phyloP scores from a whole-genome alignment of 345 rosid genomes.

The Arabidopsis suecica region DNA sequence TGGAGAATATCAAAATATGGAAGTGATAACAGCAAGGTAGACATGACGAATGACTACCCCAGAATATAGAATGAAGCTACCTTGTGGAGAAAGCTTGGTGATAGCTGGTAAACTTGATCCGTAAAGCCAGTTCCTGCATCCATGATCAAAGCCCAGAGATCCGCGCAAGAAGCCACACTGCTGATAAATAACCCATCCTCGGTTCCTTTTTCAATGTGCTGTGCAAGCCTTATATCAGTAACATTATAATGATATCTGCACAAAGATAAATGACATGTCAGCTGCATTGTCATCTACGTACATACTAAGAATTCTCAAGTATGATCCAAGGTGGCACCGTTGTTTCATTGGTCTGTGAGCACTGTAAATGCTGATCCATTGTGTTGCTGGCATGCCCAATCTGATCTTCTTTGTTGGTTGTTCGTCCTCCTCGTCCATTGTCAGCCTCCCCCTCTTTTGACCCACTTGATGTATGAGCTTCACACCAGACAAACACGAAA shows the following conservation, averaged over 20 bases:
- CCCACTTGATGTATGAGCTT: constrained; percentile 96
- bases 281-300: constrained; percentile 5
- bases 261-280: constrained; percentile 27
- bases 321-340: constrained; percentile 54
- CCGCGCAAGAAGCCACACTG: constrained; percentile 86
- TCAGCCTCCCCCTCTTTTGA: constrained; percentile 90
- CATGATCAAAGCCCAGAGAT: constrained; percentile 98
- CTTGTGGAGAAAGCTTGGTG: constrained; percentile 84
- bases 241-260: constrained; percentile 96
- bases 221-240: constrained; percentile 74
- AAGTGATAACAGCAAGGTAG: constrained; percentile 17
- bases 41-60: constrained; percentile 5
- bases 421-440: constrained; percentile 88
- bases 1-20: constrained; percentile 14
- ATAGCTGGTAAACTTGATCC: constrained; percentile 83
- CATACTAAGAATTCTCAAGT: constrained; percentile 23
- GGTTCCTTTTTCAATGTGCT: constrained; percentile 86
- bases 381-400: constrained; percentile 98
- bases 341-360: constrained; percentile 98
- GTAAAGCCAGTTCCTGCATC: constrained; percentile 93
- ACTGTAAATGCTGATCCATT: constrained; percentile 96
- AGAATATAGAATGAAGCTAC: constrained; percentile 50
- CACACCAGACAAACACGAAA: constrained; percentile 41
- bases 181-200: constrained; percentile 91
- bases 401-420: constrained; percentile 95